These are phyloP conservation scores for Apiotrichum sp. DNA, from an alignment of 1,284 basidiomycete species.

Conservation along the genomic window DNA sequence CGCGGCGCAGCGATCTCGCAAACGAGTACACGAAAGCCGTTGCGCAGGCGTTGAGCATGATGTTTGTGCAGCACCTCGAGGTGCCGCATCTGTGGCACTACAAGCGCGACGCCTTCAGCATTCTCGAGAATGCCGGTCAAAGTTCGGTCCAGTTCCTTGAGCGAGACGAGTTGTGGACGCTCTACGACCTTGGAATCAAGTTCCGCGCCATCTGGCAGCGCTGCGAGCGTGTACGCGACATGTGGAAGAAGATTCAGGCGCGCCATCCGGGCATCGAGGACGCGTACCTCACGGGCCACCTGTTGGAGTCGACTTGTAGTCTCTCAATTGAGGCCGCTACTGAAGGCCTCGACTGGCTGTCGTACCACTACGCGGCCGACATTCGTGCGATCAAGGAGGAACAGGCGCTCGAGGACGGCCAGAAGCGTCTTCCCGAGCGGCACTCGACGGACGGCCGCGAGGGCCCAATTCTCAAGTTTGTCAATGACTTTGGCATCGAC, in stretches of 20 bases:
- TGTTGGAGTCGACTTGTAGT: conserved; percentile 37
- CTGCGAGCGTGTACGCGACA: conserved; percentile 56
- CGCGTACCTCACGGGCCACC: conserved; percentile 30
- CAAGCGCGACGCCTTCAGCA: conserved; percentile 61
- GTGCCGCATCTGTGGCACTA: conserved; percentile 94
- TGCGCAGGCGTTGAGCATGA: conserved; percentile 68
- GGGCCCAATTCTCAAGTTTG: conserved; percentile 39
- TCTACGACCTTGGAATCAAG: conserved; percentile 76
- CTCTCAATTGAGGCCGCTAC: conserved; percentile 74
- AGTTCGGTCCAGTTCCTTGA: conserved; percentile 58
- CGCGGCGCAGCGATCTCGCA: conserved; percentile 54
- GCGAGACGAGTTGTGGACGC: conserved; percentile 77
- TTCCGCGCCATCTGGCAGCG: conserved; percentile 78
- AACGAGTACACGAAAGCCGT: conserved; percentile 72
- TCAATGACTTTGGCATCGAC: conserved; percentile 39
- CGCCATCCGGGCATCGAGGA: conserved; percentile 38
- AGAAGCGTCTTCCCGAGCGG: conserved; percentile 33
- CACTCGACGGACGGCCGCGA: conserved; percentile 22
- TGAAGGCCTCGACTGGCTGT: conserved; percentile 87
- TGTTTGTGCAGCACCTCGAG: conserved; percentile 82
- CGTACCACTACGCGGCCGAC: conserved; percentile 62
- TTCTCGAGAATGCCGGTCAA: conserved; percentile 37
- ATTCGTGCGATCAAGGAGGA: conserved; percentile 65
- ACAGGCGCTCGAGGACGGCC: conserved; percentile 59
- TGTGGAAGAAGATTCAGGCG: conserved; percentile 54